Evolutionary conservation across 495 filamentous ascomycete species (phyloP), one percentile per base, ranked within the genome.

Genomic region (Achaetomiella virescens): DNA sequence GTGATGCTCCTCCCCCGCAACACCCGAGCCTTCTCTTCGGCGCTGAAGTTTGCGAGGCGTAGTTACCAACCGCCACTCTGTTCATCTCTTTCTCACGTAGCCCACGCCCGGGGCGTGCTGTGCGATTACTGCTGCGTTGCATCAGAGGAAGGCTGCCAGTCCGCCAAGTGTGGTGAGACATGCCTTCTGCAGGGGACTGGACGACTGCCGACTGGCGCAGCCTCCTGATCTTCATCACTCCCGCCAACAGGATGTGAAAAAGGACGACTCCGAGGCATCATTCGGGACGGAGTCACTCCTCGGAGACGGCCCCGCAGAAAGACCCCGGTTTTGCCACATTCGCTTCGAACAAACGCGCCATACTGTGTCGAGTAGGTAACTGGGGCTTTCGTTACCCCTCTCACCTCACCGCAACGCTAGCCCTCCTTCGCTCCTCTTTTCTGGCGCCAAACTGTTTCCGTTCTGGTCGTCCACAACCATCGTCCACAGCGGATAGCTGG

Each of bases 351-450:
- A 8, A 2, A n/a, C 37, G 37, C 46, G 22, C 40, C n/a, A n/a
- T n/a, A n/a, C n/a, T n/a, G n/a, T n/a, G n/a, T n/a, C n/a, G n/a
- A n/a, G n/a, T n/a, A n/a, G n/a, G n/a, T 48, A 44, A 45, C 45
- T 50, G 54, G 21, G 57, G 76, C 70, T 14, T 65, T 75, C 4
- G 33, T 20, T 45, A 45, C 36, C 48, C 40, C 48, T 38, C 45
- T 46, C 43, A 24, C 31, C 35, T 46, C 9, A 45, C 51, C 31
- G 42, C 43, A 41, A 21, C 11, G 10, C 11, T 38, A 31, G 18
- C 36, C 6, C 27, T 43, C n/a, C n/a, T 15, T 51, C 10, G 38
- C 29, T 20, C 41, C 29, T 57, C 48, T 27, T 31, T 36, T 38
- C 18, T 17, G 20, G 43, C 54, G 37, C 51, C 50, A 54, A 40